Conservation (phyloP, 1,284 basidiomycete species). For the Apiotrichum mycotoxinovorans region DNA sequence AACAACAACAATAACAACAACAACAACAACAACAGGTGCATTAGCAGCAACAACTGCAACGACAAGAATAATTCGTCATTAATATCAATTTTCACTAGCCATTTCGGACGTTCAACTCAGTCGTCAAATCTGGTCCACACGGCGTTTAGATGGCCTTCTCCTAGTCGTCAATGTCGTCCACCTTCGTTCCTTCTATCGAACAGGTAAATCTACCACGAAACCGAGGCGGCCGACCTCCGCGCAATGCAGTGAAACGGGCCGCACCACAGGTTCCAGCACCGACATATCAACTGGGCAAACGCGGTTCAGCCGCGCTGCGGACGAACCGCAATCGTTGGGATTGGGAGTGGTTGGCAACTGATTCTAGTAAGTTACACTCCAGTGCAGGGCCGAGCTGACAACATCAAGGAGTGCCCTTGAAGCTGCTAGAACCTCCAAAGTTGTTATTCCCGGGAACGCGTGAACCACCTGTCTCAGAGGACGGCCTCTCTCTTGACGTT, state of each 20-base stretch:
- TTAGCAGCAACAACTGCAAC: no score
- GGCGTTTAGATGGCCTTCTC: no score
- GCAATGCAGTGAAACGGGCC: neutral
- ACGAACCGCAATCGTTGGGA: conserved; percentile 9
- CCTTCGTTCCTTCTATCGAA: conserved; percentile 1
- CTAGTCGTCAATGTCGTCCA: neutral
- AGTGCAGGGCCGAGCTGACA: neutral
- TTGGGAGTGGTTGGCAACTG: conserved; percentile 3
- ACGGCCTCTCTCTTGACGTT: conserved; percentile 5
- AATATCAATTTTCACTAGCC: no score
- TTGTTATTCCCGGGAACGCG: neutral
- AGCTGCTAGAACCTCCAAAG: neutral
- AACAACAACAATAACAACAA: neutral
- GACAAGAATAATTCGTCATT: no score
- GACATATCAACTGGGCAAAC: neutral
- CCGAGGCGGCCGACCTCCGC: neutral
- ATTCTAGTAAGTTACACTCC: neutral
- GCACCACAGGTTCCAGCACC: neutral
- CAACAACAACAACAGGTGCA: neutral
- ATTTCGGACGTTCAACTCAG: no score
- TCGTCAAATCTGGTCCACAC: no score
- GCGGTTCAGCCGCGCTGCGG: neutral
- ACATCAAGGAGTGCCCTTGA: neutral
- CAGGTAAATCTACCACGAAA: neutral
- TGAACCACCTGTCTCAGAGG: neutral